These are phyloP conservation scores for Amauroascus niger DNA, from an alignment of 2,329 filamentous ascomycete species.

Conservation along the genomic window DNA sequence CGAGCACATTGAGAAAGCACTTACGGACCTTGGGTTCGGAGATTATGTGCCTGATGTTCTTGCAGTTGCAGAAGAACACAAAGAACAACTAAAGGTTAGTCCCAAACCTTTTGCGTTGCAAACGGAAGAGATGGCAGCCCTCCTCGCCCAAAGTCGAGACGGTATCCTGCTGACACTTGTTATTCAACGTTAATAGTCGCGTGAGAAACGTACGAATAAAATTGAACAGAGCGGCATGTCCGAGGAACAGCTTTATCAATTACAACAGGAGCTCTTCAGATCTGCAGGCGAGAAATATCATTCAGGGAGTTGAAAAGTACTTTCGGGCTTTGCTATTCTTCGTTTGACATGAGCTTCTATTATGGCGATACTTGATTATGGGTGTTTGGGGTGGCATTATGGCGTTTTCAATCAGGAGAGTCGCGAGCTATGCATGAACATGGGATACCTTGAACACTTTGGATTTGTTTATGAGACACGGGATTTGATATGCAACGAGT, in stretches of 20 bases:
- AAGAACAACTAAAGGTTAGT: constrained; percentile 78
- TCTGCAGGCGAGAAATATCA: constrained; percentile 66
- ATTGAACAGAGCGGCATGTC: constrained; percentile 89
- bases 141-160: constrained; percentile 4
- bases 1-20: constrained; percentile 91
- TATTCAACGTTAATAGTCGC: constrained; percentile 48
- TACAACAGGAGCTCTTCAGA: constrained; percentile 87
- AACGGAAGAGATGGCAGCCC: not conserved
- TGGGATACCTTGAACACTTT: not conserved
- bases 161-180: constrained; percentile 17
- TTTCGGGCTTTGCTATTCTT: not conserved
- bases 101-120: not conserved
- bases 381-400: not conserved
- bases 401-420: not conserved
- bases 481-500: not conserved
- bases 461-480: not conserved
- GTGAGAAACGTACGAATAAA: constrained; percentile 95
- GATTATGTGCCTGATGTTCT: constrained; percentile 85
- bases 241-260: constrained; percentile 75
- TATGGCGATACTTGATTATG: not conserved
- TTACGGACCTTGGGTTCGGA: constrained; percentile 83
- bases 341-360: not conserved
- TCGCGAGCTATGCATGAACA: not conserved
- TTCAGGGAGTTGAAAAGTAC: constrained; percentile 26
- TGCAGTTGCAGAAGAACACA: constrained; percentile 81